phyloP scores from a whole-genome alignment of 192 early-diverging fungal species.

The Umbelopsis vinacea region DNA sequence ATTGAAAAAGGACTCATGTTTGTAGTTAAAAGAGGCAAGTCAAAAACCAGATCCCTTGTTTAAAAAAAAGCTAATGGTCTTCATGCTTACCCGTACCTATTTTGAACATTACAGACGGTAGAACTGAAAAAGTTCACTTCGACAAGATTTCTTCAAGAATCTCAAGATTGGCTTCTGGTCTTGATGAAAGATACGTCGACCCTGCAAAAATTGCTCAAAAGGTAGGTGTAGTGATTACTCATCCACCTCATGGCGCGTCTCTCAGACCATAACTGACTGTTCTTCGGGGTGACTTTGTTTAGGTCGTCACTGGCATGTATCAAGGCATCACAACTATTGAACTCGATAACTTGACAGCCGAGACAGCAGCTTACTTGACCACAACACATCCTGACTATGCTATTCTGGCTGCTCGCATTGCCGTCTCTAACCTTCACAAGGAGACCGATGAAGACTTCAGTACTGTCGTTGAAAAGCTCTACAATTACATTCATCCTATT shows the following conservation, averaged over 20 bases:
- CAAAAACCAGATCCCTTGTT: neutral
- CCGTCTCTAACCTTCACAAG: constrained; percentile 92
- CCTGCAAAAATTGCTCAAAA: constrained; percentile 90
- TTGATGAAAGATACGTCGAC: constrained; percentile 92
- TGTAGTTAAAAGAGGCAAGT: constrained; percentile 48
- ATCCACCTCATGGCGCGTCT: neutral
- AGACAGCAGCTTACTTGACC: constrained; percentile 87
- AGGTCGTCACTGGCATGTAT: constrained; percentile 93
- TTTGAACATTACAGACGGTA: constrained; percentile 57
- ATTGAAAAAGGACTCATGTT: constrained; percentile 37
- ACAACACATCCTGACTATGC: constrained; percentile 97
- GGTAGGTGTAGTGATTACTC: constrained; percentile 50
- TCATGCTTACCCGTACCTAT: neutral
- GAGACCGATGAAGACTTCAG: constrained; percentile 82
- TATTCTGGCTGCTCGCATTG: constrained; percentile 93
- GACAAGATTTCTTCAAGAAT: constrained; percentile 95
- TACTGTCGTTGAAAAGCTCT: constrained; percentile 78
- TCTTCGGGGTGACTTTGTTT: neutral
- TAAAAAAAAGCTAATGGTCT: neutral
- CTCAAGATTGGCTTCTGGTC: constrained; percentile 91
- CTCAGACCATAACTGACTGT: neutral
- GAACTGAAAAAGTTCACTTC: constrained; percentile 82
- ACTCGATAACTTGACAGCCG: constrained; percentile 96
- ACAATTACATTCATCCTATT: constrained; percentile 87
- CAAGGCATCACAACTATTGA: constrained; percentile 96